Conservation (phyloP, 108 stramenopile genomes). For the Skeletonema potamos region DNA sequence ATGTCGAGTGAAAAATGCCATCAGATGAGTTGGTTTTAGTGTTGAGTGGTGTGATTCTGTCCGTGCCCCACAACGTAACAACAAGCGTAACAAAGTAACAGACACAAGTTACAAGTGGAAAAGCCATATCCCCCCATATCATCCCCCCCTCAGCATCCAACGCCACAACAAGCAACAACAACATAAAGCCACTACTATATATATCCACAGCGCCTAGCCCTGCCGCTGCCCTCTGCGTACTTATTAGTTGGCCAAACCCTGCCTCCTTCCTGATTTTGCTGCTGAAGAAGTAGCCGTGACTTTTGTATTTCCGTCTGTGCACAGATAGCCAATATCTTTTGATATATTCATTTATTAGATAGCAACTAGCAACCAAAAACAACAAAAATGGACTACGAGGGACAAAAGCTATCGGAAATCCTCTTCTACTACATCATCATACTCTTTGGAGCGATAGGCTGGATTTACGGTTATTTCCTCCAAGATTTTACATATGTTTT, state of each 20-base stretch:
- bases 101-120: background rate
- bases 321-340: background rate
- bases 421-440: conserved; percentile 86
- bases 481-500: conserved; percentile 87
- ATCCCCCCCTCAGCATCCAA: too few relatives aligned
- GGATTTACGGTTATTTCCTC: conserved; percentile 85
- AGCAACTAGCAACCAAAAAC: background rate
- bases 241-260: too few relatives aligned
- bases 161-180: too few relatives aligned
- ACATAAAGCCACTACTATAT: too few relatives aligned
- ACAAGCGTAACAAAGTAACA: background rate
- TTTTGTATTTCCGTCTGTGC: background rate
- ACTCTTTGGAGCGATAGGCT: conserved; percentile 77
- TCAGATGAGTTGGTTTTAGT: too few relatives aligned
- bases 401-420: conserved; percentile 81
- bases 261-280: background rate
- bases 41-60: too few relatives aligned
- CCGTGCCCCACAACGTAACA: background rate
- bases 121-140: background rate
- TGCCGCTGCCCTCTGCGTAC: too few relatives aligned
- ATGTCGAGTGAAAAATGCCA: too few relatives aligned
- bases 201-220: too few relatives aligned
- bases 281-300: background rate
- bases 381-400: conserved; percentile 86
- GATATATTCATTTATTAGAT: background rate